A percentile compares a stretch with the other conserved stretches of the same genome.
These are phyloP conservation scores for Cronartium quercuum DNA, from an alignment of 1,284 basidiomycete species.

Conservation along the genomic window DNA sequence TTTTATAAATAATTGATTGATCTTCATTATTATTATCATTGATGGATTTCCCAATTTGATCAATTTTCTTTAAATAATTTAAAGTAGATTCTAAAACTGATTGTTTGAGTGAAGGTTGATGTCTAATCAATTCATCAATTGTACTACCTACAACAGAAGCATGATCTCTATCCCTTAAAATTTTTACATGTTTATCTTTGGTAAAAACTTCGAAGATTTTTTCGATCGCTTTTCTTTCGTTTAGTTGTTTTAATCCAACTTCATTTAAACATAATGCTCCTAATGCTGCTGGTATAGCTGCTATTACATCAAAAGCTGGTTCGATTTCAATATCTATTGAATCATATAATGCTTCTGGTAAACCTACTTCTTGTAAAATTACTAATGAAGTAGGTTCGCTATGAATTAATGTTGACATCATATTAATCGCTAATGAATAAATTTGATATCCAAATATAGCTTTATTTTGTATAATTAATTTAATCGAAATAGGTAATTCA, in stretches of 20 bases:
- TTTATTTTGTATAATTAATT: conserved; percentile 77
- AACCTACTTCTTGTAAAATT: conserved; percentile 82
- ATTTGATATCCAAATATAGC: conserved; percentile 79
- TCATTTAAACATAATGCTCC: conserved; percentile 94
- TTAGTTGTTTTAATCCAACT: conserved; percentile 73
- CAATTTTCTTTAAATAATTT: conserved; percentile 64
- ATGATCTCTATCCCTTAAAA: conserved; percentile 89
- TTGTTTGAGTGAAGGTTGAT: conserved; percentile 81
- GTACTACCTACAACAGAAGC: conserved; percentile 78
- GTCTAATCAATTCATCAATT: conserved; percentile 91
- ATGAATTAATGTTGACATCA: conserved; percentile 96
- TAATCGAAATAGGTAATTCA: conserved; percentile 75
- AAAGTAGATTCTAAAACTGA: conserved; percentile 71
- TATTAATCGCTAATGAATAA: conserved; percentile 82
- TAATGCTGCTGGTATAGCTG: conserved; percentile 89
- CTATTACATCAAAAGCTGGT: conserved; percentile 81
- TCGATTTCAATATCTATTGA: conserved; percentile 79
- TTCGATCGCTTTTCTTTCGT: conserved; percentile 65
- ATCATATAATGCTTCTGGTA: conserved; percentile 84
- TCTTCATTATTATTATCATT: conserved; percentile 58
- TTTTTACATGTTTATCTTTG: conserved; percentile 73
- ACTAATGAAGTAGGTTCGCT: conserved; percentile 93
- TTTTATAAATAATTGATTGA: conserved; percentile 53
- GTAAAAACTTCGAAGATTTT: conserved; percentile 80
- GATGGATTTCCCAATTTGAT: conserved; percentile 63